Conservation (phyloP, 192 early-diverging fungal genomes). For the Piromyces sp. region DNA sequence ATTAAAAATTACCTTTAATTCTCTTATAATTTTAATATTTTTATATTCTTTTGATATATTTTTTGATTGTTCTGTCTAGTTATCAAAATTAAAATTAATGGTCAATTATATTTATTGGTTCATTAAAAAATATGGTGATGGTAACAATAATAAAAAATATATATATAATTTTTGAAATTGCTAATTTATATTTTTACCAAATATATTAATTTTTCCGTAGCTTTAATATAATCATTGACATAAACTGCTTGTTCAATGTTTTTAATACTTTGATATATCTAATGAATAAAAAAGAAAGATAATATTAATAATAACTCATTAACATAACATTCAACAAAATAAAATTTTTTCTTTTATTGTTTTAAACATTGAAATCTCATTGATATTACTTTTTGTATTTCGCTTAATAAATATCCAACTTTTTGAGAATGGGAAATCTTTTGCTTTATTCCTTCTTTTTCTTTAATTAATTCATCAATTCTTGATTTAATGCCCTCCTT, state of each 20-base stretch:
- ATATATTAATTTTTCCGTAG: neutral
- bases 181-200: neutral
- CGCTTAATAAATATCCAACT: neutral
- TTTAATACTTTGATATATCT: neutral
- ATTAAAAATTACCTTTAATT: neutral
- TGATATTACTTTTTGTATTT: neutral
- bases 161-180: too few relatives aligned
- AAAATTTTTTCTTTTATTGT: too few relatives aligned
- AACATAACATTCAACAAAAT: too few relatives aligned
- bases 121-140: too few relatives aligned
- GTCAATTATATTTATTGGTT: too few relatives aligned
- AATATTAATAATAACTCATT: too few relatives aligned
- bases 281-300: neutral
- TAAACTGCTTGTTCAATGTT: neutral
- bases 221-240: neutral
- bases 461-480: neutral
- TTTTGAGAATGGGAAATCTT: neutral
- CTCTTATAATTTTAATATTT: neutral
- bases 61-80: neutral
- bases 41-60: neutral
- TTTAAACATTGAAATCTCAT: too few relatives aligned
- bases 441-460: neutral
- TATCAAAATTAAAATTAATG: too few relatives aligned
- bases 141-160: too few relatives aligned
- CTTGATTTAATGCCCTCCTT: neutral